Evolutionary conservation across 2,329 filamentous ascomycete genomes (phyloP).

Genomic region (Calonectria pteridis): DNA sequence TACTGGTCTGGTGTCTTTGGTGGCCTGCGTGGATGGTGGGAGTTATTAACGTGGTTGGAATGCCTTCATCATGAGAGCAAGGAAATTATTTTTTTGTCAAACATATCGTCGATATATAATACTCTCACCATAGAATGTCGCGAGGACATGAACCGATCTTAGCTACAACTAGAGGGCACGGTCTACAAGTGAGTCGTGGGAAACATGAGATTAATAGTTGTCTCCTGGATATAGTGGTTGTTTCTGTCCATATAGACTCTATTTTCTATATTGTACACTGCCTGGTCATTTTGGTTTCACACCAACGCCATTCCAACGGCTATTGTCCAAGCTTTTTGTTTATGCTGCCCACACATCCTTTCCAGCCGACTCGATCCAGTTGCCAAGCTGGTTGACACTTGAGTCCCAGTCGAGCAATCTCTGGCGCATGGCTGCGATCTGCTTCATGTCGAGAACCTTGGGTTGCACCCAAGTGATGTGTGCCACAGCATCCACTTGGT

Average conservation of each 20-base stretch:
- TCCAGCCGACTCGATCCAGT: slow-evolving; percentile 95
- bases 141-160: background rate
- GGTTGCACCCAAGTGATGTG: slow-evolving; percentile 99
- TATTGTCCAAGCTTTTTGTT: slow-evolving; percentile 29
- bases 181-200: slow-evolving; percentile 15
- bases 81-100: background rate
- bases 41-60: slow-evolving; percentile 65
- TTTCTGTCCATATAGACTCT: slow-evolving; percentile 41
- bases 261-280: slow-evolving; percentile 47
- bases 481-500: slow-evolving; percentile 94
- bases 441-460: slow-evolving; percentile 94
- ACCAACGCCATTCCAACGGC: slow-evolving; percentile 12
- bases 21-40: slow-evolving; percentile 90
- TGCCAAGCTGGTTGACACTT: slow-evolving; percentile 94
- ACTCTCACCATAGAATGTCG: background rate
- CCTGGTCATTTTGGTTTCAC: slow-evolving; percentile 33
- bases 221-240: slow-evolving; percentile 34
- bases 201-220: slow-evolving; percentile 40
- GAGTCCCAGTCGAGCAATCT: slow-evolving; percentile 94
- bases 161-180: background rate
- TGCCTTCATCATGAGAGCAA: slow-evolving; percentile 31
- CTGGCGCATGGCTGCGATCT: slow-evolving; percentile 92
- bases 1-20: slow-evolving; percentile 95
- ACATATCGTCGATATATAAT: slow-evolving; percentile 1
- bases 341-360: slow-evolving; percentile 96